These are phyloP conservation scores for Pulveroboletus frians DNA, from an alignment of 768 basidiomycete genomes.

Conservation along the genomic window DNA sequence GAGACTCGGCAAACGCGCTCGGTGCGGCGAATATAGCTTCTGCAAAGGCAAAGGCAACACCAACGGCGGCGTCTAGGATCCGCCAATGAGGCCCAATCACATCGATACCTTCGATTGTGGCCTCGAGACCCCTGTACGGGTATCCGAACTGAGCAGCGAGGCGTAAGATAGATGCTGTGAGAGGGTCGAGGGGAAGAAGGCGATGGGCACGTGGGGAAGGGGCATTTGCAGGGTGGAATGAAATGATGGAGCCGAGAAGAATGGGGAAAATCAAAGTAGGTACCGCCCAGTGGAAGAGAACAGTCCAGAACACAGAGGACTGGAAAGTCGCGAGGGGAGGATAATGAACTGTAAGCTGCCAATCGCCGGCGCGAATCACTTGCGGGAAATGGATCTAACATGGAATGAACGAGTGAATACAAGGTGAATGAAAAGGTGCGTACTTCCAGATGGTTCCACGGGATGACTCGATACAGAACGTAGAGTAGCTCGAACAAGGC, in stretches of 20 bases:
- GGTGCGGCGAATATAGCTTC: slow-evolving; percentile 56
- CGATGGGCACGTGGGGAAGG: slow-evolving; percentile 20
- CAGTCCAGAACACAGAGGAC: slow-evolving; percentile 45
- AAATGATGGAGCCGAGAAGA: slow-evolving; percentile 53
- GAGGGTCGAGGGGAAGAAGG: slow-evolving; percentile 45
- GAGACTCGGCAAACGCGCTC: slow-evolving; percentile 30
- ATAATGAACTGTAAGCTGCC: slow-evolving; percentile 37
- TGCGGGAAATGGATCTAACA: slow-evolving; percentile 17
- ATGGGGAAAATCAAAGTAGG: slow-evolving; percentile 58
- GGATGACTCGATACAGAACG: slow-evolving; percentile 47
- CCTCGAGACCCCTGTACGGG: slow-evolving; percentile 35
- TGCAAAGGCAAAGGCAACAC: slow-evolving; percentile 62
- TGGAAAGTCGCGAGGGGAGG: slow-evolving; percentile 45
- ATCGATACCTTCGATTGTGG: slow-evolving; percentile 38
- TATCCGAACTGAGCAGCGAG: slow-evolving; percentile 59
- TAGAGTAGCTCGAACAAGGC: slow-evolving; percentile 50
- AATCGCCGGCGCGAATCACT: background rate
- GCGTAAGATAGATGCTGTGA: slow-evolving; percentile 60
- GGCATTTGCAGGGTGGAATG: slow-evolving; percentile 48
- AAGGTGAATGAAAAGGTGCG: slow-evolving; percentile 1
- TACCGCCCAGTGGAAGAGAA: slow-evolving; percentile 57
- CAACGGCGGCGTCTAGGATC: slow-evolving; percentile 48
- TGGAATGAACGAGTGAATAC: slow-evolving; percentile 1
- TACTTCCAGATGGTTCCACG: slow-evolving; percentile 47
- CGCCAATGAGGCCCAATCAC: slow-evolving; percentile 54